Evolutionary conservation across 345 rosid genomes (phyloP).

Genomic region (Rhizophora apiculata): DNA sequence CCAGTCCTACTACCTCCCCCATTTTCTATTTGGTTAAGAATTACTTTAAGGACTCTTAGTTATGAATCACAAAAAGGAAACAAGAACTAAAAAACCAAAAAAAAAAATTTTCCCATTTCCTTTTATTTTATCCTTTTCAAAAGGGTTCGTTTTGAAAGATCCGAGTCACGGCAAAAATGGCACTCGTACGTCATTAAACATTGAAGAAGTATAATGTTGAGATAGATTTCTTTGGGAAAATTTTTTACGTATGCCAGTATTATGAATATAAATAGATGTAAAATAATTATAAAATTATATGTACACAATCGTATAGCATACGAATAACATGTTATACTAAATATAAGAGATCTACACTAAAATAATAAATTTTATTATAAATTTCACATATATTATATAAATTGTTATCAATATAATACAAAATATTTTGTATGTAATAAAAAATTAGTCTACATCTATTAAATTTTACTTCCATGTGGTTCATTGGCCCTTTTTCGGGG

Average conservation of each 20-base stretch:
- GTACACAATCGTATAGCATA: too few species aligned
- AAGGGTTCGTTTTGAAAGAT: slow-evolving; percentile 25
- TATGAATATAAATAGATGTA: too few species aligned
- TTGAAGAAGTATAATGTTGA: background rate
- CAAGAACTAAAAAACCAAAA: background rate
- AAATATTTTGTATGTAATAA: too few species aligned
- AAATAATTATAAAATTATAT: too few species aligned
- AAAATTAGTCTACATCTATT: too few species aligned
- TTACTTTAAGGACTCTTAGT: slow-evolving; percentile 23
- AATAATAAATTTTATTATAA: too few species aligned
- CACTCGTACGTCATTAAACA: slow-evolving; percentile 16
- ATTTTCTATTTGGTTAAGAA: slow-evolving; percentile 3
- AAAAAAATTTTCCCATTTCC: background rate
- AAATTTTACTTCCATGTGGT: too few species aligned
- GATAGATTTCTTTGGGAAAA: background rate
- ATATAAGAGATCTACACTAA: too few species aligned
- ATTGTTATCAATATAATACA: too few species aligned
- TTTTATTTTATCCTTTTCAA: background rate
- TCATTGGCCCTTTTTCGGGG: too few species aligned
- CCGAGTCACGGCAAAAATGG: slow-evolving; percentile 28
- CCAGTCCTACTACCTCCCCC: background rate
- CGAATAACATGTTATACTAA: too few species aligned
- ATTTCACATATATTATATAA: too few species aligned
- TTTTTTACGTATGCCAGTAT: background rate
- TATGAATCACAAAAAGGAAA: background rate